Percentiles rank a stretch among this genome's conserved stretches.
These are phyloP conservation scores for Ceratobasidium sp. DNA, from an alignment of 1,284 basidiomycete genomes.

Conservation along the genomic window DNA sequence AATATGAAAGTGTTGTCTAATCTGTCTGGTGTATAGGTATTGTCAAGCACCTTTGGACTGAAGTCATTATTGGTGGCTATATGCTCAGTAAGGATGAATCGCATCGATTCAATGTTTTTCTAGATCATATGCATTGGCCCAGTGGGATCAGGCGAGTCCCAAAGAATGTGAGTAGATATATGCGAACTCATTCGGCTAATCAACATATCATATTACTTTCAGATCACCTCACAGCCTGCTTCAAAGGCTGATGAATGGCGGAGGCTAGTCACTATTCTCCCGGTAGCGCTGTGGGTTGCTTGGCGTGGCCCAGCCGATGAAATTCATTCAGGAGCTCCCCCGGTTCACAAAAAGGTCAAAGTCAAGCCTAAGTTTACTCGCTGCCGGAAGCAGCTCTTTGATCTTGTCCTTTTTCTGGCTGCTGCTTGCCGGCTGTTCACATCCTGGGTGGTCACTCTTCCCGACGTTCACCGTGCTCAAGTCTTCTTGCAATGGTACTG, in stretches of 20 bases:
- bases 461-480: slow-evolving; percentile 52
- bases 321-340: slow-evolving; percentile 51
- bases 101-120: slow-evolving; percentile 50
- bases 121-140: slow-evolving; percentile 56
- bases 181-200: background rate
- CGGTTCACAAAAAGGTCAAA: slow-evolving; percentile 33
- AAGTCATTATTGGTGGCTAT: background rate
- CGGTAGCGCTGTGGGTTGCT: slow-evolving; percentile 54
- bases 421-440: background rate
- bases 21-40: too few species aligned
- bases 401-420: background rate
- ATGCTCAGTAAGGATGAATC: slow-evolving; percentile 8
- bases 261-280: slow-evolving; percentile 53
- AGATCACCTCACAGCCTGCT: slow-evolving; percentile 50
- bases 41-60: background rate
- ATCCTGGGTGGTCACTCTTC: slow-evolving; percentile 51
- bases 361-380: background rate
- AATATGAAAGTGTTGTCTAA: too few species aligned
- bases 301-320: slow-evolving; percentile 53
- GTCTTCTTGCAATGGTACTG: slow-evolving; percentile 53
- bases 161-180: slow-evolving; percentile 52
- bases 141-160: slow-evolving; percentile 55
- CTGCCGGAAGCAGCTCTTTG: background rate
- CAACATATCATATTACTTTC: background rate
- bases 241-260: slow-evolving; percentile 58